Evolutionary conservation across 2,329 filamentous ascomycete genomes (phyloP).

Genomic region (Ophiocordyceps robertsii): DNA sequence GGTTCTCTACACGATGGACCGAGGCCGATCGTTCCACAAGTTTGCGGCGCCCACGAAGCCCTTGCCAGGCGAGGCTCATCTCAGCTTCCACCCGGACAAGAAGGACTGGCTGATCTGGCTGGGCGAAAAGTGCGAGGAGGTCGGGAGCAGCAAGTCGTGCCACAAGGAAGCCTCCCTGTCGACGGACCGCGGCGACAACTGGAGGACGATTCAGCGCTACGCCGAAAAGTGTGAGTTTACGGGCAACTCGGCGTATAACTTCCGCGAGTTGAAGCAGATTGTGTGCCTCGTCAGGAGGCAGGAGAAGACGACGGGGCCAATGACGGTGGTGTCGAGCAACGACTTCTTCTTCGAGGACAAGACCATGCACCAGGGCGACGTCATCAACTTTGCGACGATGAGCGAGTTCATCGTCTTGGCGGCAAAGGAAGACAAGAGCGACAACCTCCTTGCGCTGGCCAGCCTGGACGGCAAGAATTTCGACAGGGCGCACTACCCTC

Average conservation of each 20-base stretch:
- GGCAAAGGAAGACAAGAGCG: slow-evolving; percentile 52
- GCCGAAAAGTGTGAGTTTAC: slow-evolving; percentile 82
- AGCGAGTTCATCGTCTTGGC: slow-evolving; percentile 91
- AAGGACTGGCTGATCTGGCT: slow-evolving; percentile 91
- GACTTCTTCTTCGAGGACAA: slow-evolving; percentile 61
- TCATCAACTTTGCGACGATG: slow-evolving; percentile 86
- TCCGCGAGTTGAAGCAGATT: slow-evolving; percentile 39
- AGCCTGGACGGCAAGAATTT: slow-evolving; percentile 78
- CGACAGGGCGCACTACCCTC: slow-evolving; percentile 73
- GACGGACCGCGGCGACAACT: slow-evolving; percentile 66
- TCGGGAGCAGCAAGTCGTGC: slow-evolving; percentile 41
- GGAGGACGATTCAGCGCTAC: slow-evolving; percentile 61
- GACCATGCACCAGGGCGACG: slow-evolving; percentile 34
- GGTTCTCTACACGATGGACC: slow-evolving; percentile 71
- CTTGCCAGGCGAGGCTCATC: slow-evolving; percentile 24
- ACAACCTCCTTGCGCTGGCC: slow-evolving; percentile 62
- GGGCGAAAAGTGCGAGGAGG: slow-evolving; percentile 54
- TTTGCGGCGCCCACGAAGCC: slow-evolving; percentile 56
- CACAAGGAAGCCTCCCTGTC: slow-evolving; percentile 64
- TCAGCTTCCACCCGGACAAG: slow-evolving; percentile 72
- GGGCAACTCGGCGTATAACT: slow-evolving; percentile 43
- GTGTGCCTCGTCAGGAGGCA: slow-evolving; percentile 44
- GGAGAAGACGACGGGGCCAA: slow-evolving; percentile 44
- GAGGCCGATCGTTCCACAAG: slow-evolving; percentile 57
- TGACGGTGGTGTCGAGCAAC: slow-evolving; percentile 63